These are phyloP conservation scores for Furcasterigmium furcatum DNA, from an alignment of 2,329 filamentous ascomycete species.

Conservation along the genomic window DNA sequence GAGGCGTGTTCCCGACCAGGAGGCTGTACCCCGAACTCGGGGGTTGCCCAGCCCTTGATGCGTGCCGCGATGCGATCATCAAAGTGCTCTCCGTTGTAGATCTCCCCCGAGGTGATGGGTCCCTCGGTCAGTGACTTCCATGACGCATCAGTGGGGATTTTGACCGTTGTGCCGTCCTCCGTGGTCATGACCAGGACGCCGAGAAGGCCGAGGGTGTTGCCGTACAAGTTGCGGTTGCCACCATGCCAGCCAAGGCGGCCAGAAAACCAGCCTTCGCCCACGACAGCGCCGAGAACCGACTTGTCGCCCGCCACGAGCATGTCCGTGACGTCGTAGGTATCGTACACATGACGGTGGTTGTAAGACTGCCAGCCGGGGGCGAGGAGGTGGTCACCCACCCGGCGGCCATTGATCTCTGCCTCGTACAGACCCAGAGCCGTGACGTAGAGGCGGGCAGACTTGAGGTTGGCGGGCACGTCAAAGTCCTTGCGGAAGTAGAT, in stretches of 20 bases:
- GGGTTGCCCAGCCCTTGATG: constrained; percentile 19
- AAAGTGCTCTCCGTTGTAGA: constrained; percentile 52
- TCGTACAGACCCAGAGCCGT: constrained; percentile 43
- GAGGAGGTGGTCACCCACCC: constrained; percentile 35
- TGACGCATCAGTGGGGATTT: constrained; percentile 28
- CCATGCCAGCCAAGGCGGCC: constrained; percentile 28
- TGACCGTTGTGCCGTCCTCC: constrained; percentile 20
- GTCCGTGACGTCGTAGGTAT: constrained; percentile 47
- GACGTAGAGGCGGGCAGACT: constrained; percentile 41
- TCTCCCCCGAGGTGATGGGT: constrained; percentile 31
- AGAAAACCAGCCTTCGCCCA: constrained; percentile 48
- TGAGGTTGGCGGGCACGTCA: constrained; percentile 12
- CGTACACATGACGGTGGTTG: constrained; percentile 45
- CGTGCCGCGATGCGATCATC: constrained; percentile 31
- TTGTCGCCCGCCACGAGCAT: constrained; percentile 31
- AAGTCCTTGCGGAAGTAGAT: constrained; percentile 31
- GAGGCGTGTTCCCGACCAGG: background rate
- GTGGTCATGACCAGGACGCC: constrained; percentile 32
- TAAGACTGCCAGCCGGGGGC: constrained; percentile 54
- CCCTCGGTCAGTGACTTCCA: constrained; percentile 30
- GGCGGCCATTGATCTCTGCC: constrained; percentile 41
- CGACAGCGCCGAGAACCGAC: constrained; percentile 29
- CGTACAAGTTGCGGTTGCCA: constrained; percentile 30
- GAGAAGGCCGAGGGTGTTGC: constrained; percentile 32
- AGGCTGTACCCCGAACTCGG: constrained; percentile 9